These are phyloP conservation scores for Penicillium sp. DNA, from an alignment of 2,329 filamentous ascomycete genomes.

Conservation along the genomic window DNA sequence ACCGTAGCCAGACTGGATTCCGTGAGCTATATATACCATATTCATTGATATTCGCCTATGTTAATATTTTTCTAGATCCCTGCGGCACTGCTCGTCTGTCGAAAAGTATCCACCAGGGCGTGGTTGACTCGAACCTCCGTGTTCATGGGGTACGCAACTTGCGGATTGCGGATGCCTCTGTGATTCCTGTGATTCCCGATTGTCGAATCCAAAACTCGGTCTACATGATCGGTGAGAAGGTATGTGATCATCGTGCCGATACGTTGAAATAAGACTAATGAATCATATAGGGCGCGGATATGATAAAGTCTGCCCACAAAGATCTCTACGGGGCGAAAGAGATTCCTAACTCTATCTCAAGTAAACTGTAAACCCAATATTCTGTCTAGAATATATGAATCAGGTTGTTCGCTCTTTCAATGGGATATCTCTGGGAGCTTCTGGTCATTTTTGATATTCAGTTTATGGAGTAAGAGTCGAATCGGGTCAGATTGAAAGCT, in stretches of 20 bases:
- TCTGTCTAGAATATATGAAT: too few relatives aligned
- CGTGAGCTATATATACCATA: background rate
- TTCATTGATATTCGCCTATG: background rate
- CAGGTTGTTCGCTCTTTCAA: too few relatives aligned
- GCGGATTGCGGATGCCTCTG: constrained; percentile 58
- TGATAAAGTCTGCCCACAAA: constrained; percentile 32
- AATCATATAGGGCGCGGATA: constrained; percentile 28
- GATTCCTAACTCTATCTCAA: constrained; percentile 24
- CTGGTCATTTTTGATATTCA: too few relatives aligned
- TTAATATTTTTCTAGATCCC: constrained; percentile 40
- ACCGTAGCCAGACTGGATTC: constrained; percentile 57
- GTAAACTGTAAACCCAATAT: constrained; percentile 24
- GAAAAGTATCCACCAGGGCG: constrained; percentile 55
- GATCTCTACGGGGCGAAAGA: constrained; percentile 29
- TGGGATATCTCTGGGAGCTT: too few relatives aligned
- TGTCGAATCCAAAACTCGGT: constrained; percentile 63
- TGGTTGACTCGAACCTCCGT: constrained; percentile 54
- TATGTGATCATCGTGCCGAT: background rate
- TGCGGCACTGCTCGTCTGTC: constrained; percentile 60
- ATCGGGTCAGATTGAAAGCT: too few relatives aligned
- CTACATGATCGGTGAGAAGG: constrained; percentile 33
- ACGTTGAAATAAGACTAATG: constrained; percentile 2
- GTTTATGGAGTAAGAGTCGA: too few relatives aligned
- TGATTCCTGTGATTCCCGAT: constrained; percentile 59
- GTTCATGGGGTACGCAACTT: constrained; percentile 59